These are phyloP conservation scores for Yarrowia galli DNA, from an alignment of 1,139 yeast species.

Conservation along the genomic window DNA sequence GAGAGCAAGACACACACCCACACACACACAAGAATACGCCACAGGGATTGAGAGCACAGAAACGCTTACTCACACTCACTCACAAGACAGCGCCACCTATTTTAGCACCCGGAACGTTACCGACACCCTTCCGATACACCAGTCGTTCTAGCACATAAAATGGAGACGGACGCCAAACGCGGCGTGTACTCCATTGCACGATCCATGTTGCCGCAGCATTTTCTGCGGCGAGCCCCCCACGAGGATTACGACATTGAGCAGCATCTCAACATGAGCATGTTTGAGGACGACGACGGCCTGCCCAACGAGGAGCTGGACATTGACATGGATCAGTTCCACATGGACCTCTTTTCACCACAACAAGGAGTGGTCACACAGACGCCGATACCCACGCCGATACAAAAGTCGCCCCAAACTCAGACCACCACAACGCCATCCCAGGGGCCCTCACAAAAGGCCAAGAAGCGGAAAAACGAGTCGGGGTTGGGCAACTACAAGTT, in stretches of 20 bases:
- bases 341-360: constrained; percentile 30
- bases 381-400: neutral
- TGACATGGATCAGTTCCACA: constrained; percentile 36
- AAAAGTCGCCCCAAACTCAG: neutral
- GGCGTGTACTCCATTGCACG: constrained; percentile 36
- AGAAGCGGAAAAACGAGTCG: constrained; percentile 20
- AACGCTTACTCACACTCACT: neutral
- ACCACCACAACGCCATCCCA: neutral
- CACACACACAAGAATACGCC: neutral
- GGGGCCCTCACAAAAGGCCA: neutral
- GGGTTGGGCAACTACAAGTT: constrained; percentile 26
- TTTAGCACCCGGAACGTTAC: constrained; percentile 12
- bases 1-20: neutral
- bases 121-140: neutral
- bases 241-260: constrained; percentile 37
- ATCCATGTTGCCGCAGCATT: constrained; percentile 35
- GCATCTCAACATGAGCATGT: constrained; percentile 38
- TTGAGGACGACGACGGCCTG: constrained; percentile 28
- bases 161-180: constrained; percentile 21
- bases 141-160: neutral
- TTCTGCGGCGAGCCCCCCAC: constrained; percentile 12
- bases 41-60: too few species aligned
- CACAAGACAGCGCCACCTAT: neutral
- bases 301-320: constrained; percentile 28
- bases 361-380: constrained; percentile 7